phyloP scores from a whole-genome alignment of 352 stramenopile species.

The Globisporangium solare region DNA sequence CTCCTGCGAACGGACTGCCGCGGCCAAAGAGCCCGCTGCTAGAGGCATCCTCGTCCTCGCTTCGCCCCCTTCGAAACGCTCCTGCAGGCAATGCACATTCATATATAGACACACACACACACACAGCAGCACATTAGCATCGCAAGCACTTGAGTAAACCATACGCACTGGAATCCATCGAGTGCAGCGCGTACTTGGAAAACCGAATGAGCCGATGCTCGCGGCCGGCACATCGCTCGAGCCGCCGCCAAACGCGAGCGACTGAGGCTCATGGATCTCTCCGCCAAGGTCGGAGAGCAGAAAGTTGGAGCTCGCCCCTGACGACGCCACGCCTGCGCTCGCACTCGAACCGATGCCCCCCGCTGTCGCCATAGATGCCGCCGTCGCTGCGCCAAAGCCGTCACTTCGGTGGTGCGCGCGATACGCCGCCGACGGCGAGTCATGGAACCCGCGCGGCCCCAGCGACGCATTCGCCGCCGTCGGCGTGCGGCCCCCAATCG shows the following conservation, averaged over 20 bases:
- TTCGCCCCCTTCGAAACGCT: conserved; percentile 9
- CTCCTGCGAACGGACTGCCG: conserved; percentile 21
- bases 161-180: neutral
- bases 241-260: conserved; percentile 16
- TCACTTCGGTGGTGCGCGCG: neutral
- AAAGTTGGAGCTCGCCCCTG: conserved; percentile 19
- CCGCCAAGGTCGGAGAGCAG: conserved; percentile 55
- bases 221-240: conserved; percentile 2
- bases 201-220: conserved; percentile 30
- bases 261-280: conserved; percentile 35
- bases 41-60: conserved; percentile 4
- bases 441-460: conserved; percentile 9
- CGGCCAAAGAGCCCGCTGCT: conserved; percentile 10
- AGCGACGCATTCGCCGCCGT: conserved; percentile 3
- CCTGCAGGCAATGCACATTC: neutral
- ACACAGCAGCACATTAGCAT: neutral
- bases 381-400: neutral
- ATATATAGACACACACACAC: too few relatives aligned
- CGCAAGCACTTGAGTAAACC: neutral
- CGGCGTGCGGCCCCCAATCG: conserved; percentile 31
- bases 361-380: neutral
- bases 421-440: neutral
- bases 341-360: conserved; percentile 6
- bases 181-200: conserved; percentile 20
- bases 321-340: neutral